Evolutionary conservation across 73 alveolate genomes (phyloP), one percentile per base, ranked within the genome.

Genomic region (Stentor coeruleus): DNA sequence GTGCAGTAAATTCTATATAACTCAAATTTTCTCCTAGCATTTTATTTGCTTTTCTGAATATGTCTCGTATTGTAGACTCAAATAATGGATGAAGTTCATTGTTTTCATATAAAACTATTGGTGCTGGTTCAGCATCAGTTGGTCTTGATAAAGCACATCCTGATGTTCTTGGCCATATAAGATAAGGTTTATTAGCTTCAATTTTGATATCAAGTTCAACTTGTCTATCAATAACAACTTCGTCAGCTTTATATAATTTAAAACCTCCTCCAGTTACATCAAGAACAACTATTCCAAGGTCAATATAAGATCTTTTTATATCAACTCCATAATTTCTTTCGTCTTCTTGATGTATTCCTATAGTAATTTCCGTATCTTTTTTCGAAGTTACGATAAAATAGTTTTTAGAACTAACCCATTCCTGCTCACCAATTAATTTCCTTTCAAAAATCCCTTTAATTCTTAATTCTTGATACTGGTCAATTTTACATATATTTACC

Each of bases 1-100:
- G 91, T 66, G 96, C 98, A 85, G 91, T 93, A 87, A 96, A 97
- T 85, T 97, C 98, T 36, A 85, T 84, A 82, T 77, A 95, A 58
- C 95, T 74, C 74, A 97, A 85, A 66, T 92, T 96, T 87, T 95
- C 87, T 59, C 91, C 90, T 75, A 97, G 86, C 74, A 96, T 91
- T 96, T 37, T 14, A 75, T 75, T 2, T 6, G 2, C 1, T 39
- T 35, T 75, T 31, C 83, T 28, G 72, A 1, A 75, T 14, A 75
- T 31, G 58, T 75, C 83, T 28, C 28, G 26, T 20, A 2, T 2
- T 38, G 83, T 2, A 1, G 77, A 26, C 20, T 1, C 0, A 75
- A 75, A 2, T 2, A 75, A n/a, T n/a, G 59, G 83, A 75, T 37
- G 59, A 35, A 75, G n/a, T 75, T 75, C 26, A n/a, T 30, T 0